Evolutionary conservation across 2,329 filamentous ascomycete genomes (phyloP), one percentile per base, ranked within the genome.

Genomic region (Leptodontidium sp.): DNA sequence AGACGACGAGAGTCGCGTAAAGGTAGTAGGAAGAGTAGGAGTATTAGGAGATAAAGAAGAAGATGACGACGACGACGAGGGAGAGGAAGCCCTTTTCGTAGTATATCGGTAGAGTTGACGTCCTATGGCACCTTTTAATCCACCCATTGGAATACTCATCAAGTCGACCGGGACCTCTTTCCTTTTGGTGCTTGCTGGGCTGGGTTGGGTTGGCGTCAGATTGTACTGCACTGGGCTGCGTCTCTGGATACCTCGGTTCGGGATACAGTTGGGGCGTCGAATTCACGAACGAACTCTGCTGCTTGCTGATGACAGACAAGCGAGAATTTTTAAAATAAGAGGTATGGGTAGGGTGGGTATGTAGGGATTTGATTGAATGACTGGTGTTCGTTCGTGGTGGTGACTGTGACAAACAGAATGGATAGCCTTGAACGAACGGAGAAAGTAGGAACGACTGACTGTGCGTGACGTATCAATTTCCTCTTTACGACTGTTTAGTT

Each of bases 1-100:
- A 50, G 65, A 52, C 14, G 65, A 64, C 29, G 69, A 61, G 62
- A 43, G 40, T 43, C 38, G 62, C 14, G 35, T 40, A 12, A 49
- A 14, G 61, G 43, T 15, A 49, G n/a, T 17, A 40, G 17, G 11
- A 47, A 24, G 7, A 4, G 61, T 40, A 43, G 14, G 38, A 14
- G 32, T 29, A 26, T 45, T 35, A 14, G 12, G n/a, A 38, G 57
- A 32, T 17, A 21, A 35, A 35, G 26, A 57, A 35, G 52, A 57
- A 11, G 52, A 32, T 6, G 29, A 32, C 6, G 29, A 32, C 4
- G 29, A 32, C 4, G 29, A 32, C 29, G 29, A 3, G 29, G 29
- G 35, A 35, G 52, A 17, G n/a, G 52, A 17, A 35, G 26, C 21
- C 21, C 15, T 61, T 29, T 17, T 45, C 21, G 58, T 32, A 9